Percentiles rank a stretch among this genome's conserved stretches.
These are phyloP conservation scores for Avena sativa DNA, from an alignment of 176 grass and related monocot genomes.

Conservation along the genomic window DNA sequence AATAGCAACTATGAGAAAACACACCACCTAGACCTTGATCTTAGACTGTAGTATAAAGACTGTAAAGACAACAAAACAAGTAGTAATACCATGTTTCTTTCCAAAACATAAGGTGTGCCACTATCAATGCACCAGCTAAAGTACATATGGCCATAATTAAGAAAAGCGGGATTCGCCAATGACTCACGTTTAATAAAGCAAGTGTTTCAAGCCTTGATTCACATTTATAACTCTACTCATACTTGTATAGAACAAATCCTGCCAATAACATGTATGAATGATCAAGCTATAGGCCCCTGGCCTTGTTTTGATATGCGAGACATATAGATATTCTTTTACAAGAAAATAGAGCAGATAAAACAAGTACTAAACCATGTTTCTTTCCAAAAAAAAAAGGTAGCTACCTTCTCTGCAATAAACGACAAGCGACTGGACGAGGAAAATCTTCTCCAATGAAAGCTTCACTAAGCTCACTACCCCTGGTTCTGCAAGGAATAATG, in stretches of 20 bases:
- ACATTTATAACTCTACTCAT: background rate
- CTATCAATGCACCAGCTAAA: background rate
- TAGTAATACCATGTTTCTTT: too few relatives aligned
- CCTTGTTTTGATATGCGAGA: background rate
- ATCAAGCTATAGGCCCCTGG: background rate
- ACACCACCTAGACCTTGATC: too few relatives aligned
- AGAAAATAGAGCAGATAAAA: background rate
- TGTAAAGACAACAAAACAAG: too few relatives aligned
- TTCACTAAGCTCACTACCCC: slow-evolving; percentile 50
- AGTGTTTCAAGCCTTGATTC: background rate
- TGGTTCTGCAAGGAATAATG: background rate
- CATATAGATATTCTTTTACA: slow-evolving; percentile 7
- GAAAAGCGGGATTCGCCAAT: background rate
- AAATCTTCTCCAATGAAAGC: slow-evolving; percentile 57
- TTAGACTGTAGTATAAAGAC: too few relatives aligned
- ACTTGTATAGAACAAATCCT: background rate
- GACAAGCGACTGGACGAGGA: slow-evolving; percentile 41
- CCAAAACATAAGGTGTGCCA: background rate
- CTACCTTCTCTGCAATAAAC: slow-evolving; percentile 48
- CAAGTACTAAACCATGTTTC: too few relatives aligned
- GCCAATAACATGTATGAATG: background rate
- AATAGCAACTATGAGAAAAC: too few relatives aligned
- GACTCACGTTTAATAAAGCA: background rate
- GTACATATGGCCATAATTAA: background rate
- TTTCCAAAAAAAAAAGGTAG: too few relatives aligned